Evolutionary conservation across 2,329 filamentous ascomycete genomes (phyloP).

Genomic region (Microcyclosporella mali): DNA sequence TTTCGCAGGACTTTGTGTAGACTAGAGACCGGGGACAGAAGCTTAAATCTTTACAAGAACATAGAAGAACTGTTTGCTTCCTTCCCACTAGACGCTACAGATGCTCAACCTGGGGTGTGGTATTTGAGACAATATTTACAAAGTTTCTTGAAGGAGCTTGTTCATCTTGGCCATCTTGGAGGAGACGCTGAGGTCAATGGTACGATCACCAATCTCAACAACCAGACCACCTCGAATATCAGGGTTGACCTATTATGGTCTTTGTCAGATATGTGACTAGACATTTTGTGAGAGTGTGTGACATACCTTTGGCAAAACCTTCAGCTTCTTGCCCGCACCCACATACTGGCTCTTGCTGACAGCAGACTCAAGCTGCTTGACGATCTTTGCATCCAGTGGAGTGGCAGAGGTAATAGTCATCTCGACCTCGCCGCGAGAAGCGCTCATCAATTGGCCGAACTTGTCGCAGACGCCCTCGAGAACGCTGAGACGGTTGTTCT

Average conservation of each 20-base stretch:
- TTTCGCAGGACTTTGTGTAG: too few relatives aligned
- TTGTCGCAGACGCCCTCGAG: slow-evolving; percentile 79
- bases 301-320: slow-evolving; percentile 75
- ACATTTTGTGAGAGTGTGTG: slow-evolving; percentile 31
- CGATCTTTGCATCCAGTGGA: slow-evolving; percentile 80
- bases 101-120: slow-evolving; percentile 8
- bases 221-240: slow-evolving; percentile 90
- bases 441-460: slow-evolving; percentile 81
- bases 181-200: slow-evolving; percentile 94
- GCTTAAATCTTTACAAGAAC: too few relatives aligned
- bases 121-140: slow-evolving; percentile 61
- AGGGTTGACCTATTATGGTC: slow-evolving; percentile 67
- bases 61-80: too few relatives aligned
- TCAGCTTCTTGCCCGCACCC: slow-evolving; percentile 91
- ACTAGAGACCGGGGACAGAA: too few relatives aligned
- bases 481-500: slow-evolving; percentile 89
- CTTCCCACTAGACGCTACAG: slow-evolving; percentile 11
- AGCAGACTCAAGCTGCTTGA: slow-evolving; percentile 78
- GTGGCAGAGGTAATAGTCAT: slow-evolving; percentile 83
- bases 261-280: background rate
- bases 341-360: slow-evolving; percentile 85
- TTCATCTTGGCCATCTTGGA: slow-evolving; percentile 96
- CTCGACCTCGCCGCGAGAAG: slow-evolving; percentile 87
- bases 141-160: slow-evolving; percentile 92
- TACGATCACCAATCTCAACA: slow-evolving; percentile 95